Evolutionary conservation across 1,284 basidiomycete species (phyloP).

Genomic region (Blastosporella zonata): DNA sequence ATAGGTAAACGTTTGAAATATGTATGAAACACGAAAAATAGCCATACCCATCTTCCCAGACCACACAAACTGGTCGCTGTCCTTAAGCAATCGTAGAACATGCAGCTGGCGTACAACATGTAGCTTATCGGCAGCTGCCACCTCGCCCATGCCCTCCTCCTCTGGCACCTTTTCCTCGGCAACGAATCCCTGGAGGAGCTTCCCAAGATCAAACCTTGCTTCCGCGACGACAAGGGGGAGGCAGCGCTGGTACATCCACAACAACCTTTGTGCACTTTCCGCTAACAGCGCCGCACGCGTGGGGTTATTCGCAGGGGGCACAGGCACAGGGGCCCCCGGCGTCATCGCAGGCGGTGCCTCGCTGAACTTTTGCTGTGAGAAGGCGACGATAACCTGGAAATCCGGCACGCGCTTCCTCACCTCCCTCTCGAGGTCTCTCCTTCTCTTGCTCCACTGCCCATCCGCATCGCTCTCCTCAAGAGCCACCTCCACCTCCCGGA

Average conservation of each 20-base stretch:
- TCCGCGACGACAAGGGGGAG: conserved; percentile 76
- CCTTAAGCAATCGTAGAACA: conserved; percentile 67
- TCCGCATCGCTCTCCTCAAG: conserved; percentile 63
- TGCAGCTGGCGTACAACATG: conserved; percentile 73
- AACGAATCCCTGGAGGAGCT: conserved; percentile 58
- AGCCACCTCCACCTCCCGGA: conserved; percentile 48
- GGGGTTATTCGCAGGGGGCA: conserved; percentile 22
- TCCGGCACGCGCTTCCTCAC: conserved; percentile 79
- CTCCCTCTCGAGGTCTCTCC: conserved; percentile 70
- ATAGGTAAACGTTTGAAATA: conserved; percentile 5
- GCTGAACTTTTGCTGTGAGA: conserved; percentile 47
- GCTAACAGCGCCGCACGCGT: conserved; percentile 58
- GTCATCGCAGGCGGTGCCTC: not conserved
- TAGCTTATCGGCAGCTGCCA: conserved; percentile 33
- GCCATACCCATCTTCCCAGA: conserved; percentile 73
- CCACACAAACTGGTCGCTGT: conserved; percentile 79
- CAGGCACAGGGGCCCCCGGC: no score
- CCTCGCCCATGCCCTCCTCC: conserved; percentile 10
- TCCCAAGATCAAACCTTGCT: conserved; percentile 83
- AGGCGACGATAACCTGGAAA: conserved; percentile 78
- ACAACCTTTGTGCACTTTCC: conserved; percentile 75
- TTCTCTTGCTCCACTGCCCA: conserved; percentile 68
- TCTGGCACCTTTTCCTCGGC: conserved; percentile 22
- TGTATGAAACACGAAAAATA: not conserved
- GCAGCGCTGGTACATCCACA: conserved; percentile 82